Evolutionary conservation across 2,329 filamentous ascomycete genomes (phyloP), one percentile per base, ranked within the genome.

Genomic region (Zymoseptoria pseudotritici): DNA sequence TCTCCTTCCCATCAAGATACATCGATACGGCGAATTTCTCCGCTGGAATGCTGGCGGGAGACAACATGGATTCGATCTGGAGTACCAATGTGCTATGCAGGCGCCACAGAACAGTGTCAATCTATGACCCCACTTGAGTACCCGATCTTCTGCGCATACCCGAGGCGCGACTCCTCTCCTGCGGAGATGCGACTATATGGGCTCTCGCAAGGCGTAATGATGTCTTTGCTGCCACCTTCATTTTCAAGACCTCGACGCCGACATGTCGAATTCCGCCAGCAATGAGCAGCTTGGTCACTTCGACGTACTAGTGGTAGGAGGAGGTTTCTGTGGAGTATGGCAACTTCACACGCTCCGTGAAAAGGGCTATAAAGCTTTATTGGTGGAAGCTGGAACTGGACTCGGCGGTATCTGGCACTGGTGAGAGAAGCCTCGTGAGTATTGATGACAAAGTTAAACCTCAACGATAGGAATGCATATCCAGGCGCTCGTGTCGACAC

Each of bases 401-500:
- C 21, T 52, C 11, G 53, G 59, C 8, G 56, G 53, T 9, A 54
- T 56, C n/a, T 61, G 56, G 56, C 60, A 61, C 50, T 62, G 57
- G 56, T 46, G 17, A 46, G 36, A 46, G 7, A n/a, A 4, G 4
- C 17, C 36, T 46, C 2, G 17, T 46, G 4, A 13, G 11, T 7
- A n/a, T 11, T 1, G 1, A 5, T 42, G 20, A 20, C 36, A 46
- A 17, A 2, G 3, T 17, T 46, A 3, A 3, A 46, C 17, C 36
- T 17, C 36, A 7, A 6, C 13, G 36, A 42, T 2, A 46, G 36
- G 36, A 63, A 63, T 58, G 62, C 67, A 19, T 62, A 62, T 50
- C 57, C 57, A 6, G 57, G 57, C 24, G 60, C 60, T 20, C 54
- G 60, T 11, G 60, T 59, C 17, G 57, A 59, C 21, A 57, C 53